phyloP scores from a whole-genome alignment of 1,139 yeast species.

The Scheffersomyces lignicola region DNA sequence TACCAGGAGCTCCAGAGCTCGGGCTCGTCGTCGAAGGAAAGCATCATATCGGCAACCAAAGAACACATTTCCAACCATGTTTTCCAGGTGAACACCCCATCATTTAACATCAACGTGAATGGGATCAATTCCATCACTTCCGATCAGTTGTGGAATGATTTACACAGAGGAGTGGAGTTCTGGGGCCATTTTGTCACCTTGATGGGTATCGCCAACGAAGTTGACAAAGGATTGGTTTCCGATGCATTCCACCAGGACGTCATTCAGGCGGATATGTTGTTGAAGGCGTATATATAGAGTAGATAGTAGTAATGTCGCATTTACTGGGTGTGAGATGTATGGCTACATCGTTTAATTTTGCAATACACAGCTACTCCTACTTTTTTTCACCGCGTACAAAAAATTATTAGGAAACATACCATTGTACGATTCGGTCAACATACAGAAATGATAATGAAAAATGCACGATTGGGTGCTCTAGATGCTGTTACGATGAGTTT shows the following conservation, averaged over 20 bases:
- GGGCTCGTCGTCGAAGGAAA: slow-evolving; percentile 25
- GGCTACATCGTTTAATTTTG: too few relatives aligned
- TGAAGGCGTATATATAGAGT: slow-evolving; percentile 22
- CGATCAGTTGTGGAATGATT: slow-evolving; percentile 40
- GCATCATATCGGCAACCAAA: slow-evolving; percentile 27
- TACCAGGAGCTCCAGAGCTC: too few relatives aligned
- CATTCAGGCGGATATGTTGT: slow-evolving; percentile 45
- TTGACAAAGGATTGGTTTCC: slow-evolving; percentile 34
- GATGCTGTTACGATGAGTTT: too few relatives aligned
- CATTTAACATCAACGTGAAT: slow-evolving; percentile 44
- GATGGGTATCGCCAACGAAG: slow-evolving; percentile 32
- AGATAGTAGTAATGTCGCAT: too few relatives aligned
- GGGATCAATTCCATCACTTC: slow-evolving; percentile 42
- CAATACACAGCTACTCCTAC: too few relatives aligned
- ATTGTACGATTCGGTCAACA: too few relatives aligned
- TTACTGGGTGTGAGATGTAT: too few relatives aligned
- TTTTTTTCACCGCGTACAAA: too few relatives aligned
- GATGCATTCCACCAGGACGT: slow-evolving; percentile 35
- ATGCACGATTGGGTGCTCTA: too few relatives aligned
- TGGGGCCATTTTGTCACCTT: slow-evolving; percentile 44
- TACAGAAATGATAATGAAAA: too few relatives aligned
- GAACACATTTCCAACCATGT: slow-evolving; percentile 40
- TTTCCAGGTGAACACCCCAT: slow-evolving; percentile 38
- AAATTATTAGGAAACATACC: too few relatives aligned
- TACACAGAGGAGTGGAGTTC: slow-evolving; percentile 38